A percentile compares a stretch with the other conserved stretches of the same genome.
phyloP scores from a whole-genome alignment of 257 asterid genomes.

The Sherardia arvensis region DNA sequence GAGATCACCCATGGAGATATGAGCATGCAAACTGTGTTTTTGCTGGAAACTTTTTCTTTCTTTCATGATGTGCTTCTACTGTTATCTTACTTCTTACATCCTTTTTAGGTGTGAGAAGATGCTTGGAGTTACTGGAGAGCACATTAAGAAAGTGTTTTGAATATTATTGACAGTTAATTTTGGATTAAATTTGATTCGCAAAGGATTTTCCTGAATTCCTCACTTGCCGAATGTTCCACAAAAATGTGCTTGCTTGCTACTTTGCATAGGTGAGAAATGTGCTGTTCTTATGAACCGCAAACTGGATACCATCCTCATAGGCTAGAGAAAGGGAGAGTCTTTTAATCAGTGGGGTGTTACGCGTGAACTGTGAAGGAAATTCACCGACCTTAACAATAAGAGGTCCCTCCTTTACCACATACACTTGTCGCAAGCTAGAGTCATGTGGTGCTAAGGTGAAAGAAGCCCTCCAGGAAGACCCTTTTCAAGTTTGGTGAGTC shows the following conservation, averaged over 20 bases:
- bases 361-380: background rate
- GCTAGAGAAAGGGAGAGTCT: background rate
- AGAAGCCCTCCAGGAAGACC: background rate
- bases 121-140: conserved; percentile 95
- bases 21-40: background rate
- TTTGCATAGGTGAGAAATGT: background rate
- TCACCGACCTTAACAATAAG: background rate
- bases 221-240: background rate
- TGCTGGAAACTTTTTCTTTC: background rate
- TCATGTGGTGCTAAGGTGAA: background rate
- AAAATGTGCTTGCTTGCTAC: background rate
- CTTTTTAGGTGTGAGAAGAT: conserved; percentile 71
- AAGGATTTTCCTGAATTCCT: background rate
- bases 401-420: background rate
- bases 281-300: background rate
- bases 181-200: background rate
- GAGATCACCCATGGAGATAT: background rate
- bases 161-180: background rate
- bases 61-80: background rate
- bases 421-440: background rate
- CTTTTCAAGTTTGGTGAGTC: background rate
- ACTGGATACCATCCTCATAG: background rate
- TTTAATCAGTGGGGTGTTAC: background rate
- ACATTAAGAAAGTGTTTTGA: conserved; percentile 58
- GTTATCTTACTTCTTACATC: background rate